Base-by-base conservation (phyloP, 495 filamentous ascomycete genomes). In the Mycothermus thermophilus region DNA sequence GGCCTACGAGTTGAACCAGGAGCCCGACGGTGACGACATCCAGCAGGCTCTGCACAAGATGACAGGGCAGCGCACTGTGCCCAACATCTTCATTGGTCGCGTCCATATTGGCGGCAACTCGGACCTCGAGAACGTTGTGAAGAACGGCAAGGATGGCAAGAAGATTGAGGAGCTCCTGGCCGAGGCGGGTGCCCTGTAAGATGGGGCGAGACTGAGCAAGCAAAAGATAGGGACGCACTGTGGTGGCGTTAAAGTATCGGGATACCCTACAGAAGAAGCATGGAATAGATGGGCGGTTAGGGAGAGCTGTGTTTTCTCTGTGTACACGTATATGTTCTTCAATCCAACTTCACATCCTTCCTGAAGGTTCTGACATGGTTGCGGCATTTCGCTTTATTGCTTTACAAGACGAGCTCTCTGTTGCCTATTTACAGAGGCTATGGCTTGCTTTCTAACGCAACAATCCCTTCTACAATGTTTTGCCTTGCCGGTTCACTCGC, bases 101-200 rank as follows among this genome's bases (percentile, higher is more conserved):
- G 58, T 85, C 58, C 90, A 95, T 60, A 90, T 99, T 54, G 88
- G 90, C 25, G 90, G 90, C 32, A 95, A 96, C 72, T 93, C 85
- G 5, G 92, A 96, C 50, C 59, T 97, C 38, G 83, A 95, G 63
- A 67, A 57, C 3, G 51, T 58, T 9, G 38, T 42, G n/a, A 38
- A 38, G 20, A 48, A 46, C 11, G 46, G 38, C 42, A 62, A 58
- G 48, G 37, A 50, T 11, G 57, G 54, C 42, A 57, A 63, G 50
- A 41, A 39, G 32, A 51, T 68, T 26, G 50, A 63, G 50, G 38
- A 42, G 19, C 45, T 64, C 18, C 52, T 68, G 12, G 32, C 43
- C 47, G 56, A 50, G 21, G 58, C 49, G 16, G 56, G 55, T 26
- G 63, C 62, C 17, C 32, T 59, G 16, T 61, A 52, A 56, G 17